Base-by-base conservation (phyloP, 2,329 filamentous ascomycete genomes). In the Ustulina deusta region DNA sequence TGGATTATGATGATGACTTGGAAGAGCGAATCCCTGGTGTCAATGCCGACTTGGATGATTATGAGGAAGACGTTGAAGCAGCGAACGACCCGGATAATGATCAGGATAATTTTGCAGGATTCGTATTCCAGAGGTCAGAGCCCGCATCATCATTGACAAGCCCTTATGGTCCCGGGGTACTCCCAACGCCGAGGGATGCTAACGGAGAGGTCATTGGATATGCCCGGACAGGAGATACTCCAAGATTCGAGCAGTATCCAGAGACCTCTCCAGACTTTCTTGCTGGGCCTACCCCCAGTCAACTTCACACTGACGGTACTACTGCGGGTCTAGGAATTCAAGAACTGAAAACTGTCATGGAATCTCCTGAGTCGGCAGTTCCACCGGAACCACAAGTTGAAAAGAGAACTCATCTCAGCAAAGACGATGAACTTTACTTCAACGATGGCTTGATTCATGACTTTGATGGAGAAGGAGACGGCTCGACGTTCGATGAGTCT, bases 401-500 rank as follows among this genome's bases (percentile, higher is more conserved):
- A 3, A 63, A 64, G 34, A 70, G 54, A 51, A 66, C 59, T 42
- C 67, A 61, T 34, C 72, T 76, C 13, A 67, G 73, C 34, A 73
- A 80, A 58, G 84, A 87, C 38, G 89, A 91, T 71, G 90, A 93
- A 70, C 80, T 92, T 34, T 93, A 92, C 76, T 93, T 90, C 74
- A 89, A 91, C 69, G 89, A 89, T 74, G 90, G 89, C 2, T 79
- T 88, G 71, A 83, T 85, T 15, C 84, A 86, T 56, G 85, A 84
- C 65, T 79, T 87, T 7, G 83, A 83, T 57, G 80, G 84, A 2
- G 82, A 85, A 65, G 84, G 83, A 20, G 86, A 90, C 32, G 83
- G 83, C 1, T 81, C 82, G 0, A 82, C 85, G 1, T 93, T 93
- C 76, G 90, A 93, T 68, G 91, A 93, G 76, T 90, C 89, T 6